These are phyloP conservation scores for Acorus gramineus DNA, from an alignment of 106 monocot genomes.

Conservation along the genomic window DNA sequence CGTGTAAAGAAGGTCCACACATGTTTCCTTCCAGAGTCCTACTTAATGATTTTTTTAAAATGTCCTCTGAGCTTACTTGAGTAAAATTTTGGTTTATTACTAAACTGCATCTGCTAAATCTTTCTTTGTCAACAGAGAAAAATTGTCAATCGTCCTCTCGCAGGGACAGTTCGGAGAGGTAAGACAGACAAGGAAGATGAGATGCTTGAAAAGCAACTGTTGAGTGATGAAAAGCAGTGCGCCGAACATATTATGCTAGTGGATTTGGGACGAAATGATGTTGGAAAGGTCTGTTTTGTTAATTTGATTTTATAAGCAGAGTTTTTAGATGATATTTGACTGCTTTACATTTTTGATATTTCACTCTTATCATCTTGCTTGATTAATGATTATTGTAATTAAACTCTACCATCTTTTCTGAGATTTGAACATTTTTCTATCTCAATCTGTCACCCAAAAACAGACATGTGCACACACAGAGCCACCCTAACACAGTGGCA, in stretches of 20 bases:
- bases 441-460: background rate
- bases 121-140: background rate
- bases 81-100: background rate
- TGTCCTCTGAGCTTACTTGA: background rate
- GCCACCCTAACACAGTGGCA: too few relatives aligned
- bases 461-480: too few relatives aligned
- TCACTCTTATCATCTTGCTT: background rate
- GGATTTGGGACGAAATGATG: slow-evolving; percentile 5
- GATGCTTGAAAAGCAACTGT: slow-evolving; percentile 1
- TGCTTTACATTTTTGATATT: background rate
- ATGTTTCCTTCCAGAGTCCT: background rate
- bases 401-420: background rate
- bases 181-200: background rate
- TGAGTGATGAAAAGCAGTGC: slow-evolving; percentile 1
- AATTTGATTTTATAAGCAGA: background rate
- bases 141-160: background rate
- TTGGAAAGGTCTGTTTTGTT: background rate
- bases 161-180: background rate
- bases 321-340: background rate
- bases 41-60: background rate
- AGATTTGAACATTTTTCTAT: background rate
- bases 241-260: slow-evolving; percentile 7
- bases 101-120: background rate
- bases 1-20: slow-evolving; percentile 46
- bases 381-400: background rate